Conservation (phyloP, 176 grass and related monocot species). For the Carex kokanica region DNA sequence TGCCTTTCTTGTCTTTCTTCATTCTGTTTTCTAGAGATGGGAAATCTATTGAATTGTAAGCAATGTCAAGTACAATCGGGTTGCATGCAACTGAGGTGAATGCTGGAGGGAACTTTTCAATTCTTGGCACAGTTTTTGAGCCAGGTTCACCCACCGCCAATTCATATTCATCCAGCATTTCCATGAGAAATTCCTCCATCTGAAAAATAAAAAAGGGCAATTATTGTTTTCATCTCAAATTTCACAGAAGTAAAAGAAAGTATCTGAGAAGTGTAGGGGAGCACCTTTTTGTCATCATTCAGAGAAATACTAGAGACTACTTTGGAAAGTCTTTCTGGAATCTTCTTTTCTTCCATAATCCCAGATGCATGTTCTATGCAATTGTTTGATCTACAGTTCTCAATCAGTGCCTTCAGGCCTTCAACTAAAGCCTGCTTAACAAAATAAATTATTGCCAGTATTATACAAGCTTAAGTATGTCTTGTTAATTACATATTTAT, state of each 20-base stretch:
- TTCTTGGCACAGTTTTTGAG: conserved; percentile 51
- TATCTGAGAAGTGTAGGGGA: conserved; percentile 24
- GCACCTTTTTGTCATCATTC: conserved; percentile 50
- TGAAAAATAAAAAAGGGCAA: conserved; percentile 29
- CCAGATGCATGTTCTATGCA: conserved; percentile 93
- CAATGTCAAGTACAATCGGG: conserved; percentile 91
- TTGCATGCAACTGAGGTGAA: conserved; percentile 81
- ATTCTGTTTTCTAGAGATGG: conserved; percentile 82
- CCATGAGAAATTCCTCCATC: conserved; percentile 64
- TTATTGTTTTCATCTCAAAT: background rate
- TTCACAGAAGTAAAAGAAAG: conserved; percentile 15
- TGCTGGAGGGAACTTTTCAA: conserved; percentile 63
- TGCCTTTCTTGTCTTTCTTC: conserved; percentile 96
- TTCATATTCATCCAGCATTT: conserved; percentile 76
- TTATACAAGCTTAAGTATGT: background rate
- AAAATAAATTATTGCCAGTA: conserved; percentile 16
- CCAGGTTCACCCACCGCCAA: conserved; percentile 62
- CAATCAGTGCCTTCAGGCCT: conserved; percentile 67
- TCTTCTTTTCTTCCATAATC: conserved; percentile 81
- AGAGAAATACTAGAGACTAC: conserved; percentile 74
- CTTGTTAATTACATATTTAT: background rate
- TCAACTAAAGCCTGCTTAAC: conserved; percentile 54
- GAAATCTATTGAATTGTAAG: conserved; percentile 74
- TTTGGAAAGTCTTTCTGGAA: conserved; percentile 87
- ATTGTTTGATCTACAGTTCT: conserved; percentile 80